phyloP scores from a whole-genome alignment of 2,329 filamentous ascomycete species.

The Pseudocercospora eumusae region DNA sequence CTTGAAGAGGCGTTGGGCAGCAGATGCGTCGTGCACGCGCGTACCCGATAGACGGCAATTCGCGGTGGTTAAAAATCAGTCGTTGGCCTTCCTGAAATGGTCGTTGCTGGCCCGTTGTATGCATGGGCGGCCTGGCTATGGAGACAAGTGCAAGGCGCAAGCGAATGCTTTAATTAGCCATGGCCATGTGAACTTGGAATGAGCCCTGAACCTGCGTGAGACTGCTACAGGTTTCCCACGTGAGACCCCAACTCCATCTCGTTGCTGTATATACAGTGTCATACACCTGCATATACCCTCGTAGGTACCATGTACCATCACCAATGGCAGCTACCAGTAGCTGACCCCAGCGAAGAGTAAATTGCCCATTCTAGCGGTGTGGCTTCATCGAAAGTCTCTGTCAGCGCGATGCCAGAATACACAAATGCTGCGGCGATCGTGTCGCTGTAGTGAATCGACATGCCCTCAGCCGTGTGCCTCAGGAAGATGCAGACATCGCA shows the following conservation, averaged over 20 bases:
- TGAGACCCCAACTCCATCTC: not conserved
- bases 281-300: not conserved
- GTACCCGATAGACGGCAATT: not conserved
- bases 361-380: not conserved
- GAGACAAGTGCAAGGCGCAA: not conserved
- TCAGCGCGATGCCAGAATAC: not conserved
- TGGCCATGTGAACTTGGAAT: too few relatives aligned
- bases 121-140: not conserved
- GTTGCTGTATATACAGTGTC: not conserved
- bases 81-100: not conserved
- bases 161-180: not conserved
- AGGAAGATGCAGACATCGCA: too few relatives aligned
- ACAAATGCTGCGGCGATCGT: conserved; percentile 1
- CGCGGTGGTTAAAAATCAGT: not conserved
- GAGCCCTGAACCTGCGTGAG: not conserved
- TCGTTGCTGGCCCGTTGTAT: not conserved
- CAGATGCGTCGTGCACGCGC: not conserved
- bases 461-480: too few relatives aligned
- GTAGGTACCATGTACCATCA: not conserved
- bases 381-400: not conserved
- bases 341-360: not conserved
- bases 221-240: not conserved
- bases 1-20: not conserved
- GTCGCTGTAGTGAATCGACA: not conserved
- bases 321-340: not conserved